phyloP scores from a whole-genome alignment of 345 rosid genomes.

The Mangifera indica region DNA sequence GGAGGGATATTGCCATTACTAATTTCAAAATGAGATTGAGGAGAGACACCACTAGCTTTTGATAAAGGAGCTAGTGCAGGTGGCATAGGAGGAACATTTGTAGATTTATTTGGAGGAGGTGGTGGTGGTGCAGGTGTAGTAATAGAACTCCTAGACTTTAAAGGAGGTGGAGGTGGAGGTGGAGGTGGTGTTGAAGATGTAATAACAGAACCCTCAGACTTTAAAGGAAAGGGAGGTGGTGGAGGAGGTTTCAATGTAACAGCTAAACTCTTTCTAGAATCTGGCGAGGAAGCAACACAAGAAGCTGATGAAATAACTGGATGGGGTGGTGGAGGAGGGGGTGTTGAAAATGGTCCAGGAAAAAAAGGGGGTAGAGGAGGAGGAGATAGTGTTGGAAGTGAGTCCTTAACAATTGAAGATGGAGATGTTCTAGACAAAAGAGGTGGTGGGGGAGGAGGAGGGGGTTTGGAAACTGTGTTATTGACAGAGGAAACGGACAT shows the following conservation, averaged over 20 bases:
- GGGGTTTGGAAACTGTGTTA: too few species aligned
- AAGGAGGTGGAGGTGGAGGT: constrained; percentile 32
- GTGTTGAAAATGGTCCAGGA: constrained; percentile 12
- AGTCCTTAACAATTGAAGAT: constrained; percentile 6
- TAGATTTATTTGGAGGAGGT: constrained; percentile 21
- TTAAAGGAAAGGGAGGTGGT: constrained; percentile 48
- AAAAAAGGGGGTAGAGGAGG: constrained; percentile 16
- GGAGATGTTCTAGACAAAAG: constrained; percentile 11
- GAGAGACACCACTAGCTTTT: constrained; percentile 21
- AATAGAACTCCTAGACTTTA: constrained; percentile 20
- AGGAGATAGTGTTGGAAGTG: constrained; percentile 21
- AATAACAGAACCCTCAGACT: constrained; percentile 23
- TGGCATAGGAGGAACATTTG: constrained; percentile 44
- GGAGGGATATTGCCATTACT: constrained; percentile 57
- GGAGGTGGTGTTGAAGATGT: constrained; percentile 28
- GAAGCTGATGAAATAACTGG: constrained; percentile 22
- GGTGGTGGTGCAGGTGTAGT: constrained; percentile 33
- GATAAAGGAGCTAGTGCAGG: constrained; percentile 50
- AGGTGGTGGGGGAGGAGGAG: constrained; percentile 11
- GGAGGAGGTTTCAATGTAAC: constrained; percentile 37
- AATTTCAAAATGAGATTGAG: constrained; percentile 34
- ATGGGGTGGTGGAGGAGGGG: constrained; percentile 35
- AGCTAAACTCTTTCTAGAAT: constrained; percentile 18
- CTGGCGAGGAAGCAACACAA: constrained; percentile 29
- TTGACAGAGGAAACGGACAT: too few species aligned